Base-by-base conservation (phyloP, 140 eudicot species). In the Stevia rebaudiana region DNA sequence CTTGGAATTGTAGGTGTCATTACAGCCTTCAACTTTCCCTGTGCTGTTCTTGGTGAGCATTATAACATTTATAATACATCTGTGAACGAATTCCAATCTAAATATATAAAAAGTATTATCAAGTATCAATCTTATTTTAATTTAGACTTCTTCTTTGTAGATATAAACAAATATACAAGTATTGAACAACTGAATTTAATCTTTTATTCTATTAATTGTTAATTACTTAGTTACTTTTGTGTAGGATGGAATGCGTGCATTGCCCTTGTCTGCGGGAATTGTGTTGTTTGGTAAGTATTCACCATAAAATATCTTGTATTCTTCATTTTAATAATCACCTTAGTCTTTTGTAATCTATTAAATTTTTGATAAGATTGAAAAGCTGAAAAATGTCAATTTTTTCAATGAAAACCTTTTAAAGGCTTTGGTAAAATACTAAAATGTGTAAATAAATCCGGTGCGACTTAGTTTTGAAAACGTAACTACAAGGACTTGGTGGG, bases 161-260 rank as follows among this genome's bases (percentile, higher is more conserved):
- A 15, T 24, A 10, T 53, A 53, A 21, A 13, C 42, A 54, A 68
- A 42, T 54, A 68, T 53, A 7, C 8, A 63, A 13, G 51, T 42
- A 73, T 64, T 11, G 63, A 50, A 60, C 18, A 12, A n/a, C 1
- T 19, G 21, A 6, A 40, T 23, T 25, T 58, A n/a, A 40, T 18
- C 58, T 63, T 69, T 37, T 18, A 55, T 66, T 36, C 62, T 55
- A 37, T 54, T 21, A 57, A 50, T 33, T 75, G 11, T 58, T 13
- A 33, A 17, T 48, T 72, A 48, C 36, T 62, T 8, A 25, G n/a
- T 48, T 72, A 65, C 52, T 71, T 28, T 15, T 74, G 25, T 81
- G 48, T 71, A 91, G 98, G 98, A 71, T 91, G 98, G 98, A 90
- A 90, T 70, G 97, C 97, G 12, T 90, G 97, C 90, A 76, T 84